A percentile compares a stretch with the other conserved stretches of the same genome.
Evolutionary conservation across 331 rosid genomes (phyloP).

Genomic region (Cucumis variabilis): DNA sequence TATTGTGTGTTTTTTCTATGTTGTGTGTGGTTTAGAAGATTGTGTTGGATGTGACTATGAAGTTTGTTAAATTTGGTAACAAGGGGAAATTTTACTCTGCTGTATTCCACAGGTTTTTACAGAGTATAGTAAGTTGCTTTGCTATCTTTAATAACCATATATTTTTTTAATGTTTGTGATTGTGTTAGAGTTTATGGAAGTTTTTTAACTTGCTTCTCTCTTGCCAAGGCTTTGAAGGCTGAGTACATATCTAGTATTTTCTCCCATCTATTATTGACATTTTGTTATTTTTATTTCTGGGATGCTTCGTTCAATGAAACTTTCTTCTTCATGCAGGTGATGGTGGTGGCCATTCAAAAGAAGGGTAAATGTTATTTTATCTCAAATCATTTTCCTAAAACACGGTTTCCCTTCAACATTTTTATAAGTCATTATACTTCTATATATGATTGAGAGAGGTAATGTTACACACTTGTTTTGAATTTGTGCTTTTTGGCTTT

Average conservation of each 20-base stretch:
- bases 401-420: background rate
- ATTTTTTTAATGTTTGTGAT: background rate
- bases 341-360: conserved; percentile 43
- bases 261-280: background rate
- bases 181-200: background rate
- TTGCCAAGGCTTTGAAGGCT: conserved; percentile 56
- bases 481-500: no score
- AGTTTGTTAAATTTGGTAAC: no score
- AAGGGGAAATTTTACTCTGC: no score
- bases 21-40: conserved; percentile 53
- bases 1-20: background rate
- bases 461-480: no score
- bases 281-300: background rate
- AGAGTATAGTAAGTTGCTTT: conserved; percentile 61
- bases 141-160: no score
- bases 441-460: background rate
- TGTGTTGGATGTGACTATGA: conserved; percentile 84
- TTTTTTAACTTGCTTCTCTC: background rate
- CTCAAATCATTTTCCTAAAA: conserved; percentile 4
- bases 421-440: background rate
- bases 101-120: conserved; percentile 68
- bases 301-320: background rate
- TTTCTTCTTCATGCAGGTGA: conserved; percentile 44
- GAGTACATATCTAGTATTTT: conserved; percentile 60
- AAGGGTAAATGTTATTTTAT: conserved; percentile 52